phyloP scores from a whole-genome alignment of 306 rosid genomes.

The Medicago truncatula region DNA sequence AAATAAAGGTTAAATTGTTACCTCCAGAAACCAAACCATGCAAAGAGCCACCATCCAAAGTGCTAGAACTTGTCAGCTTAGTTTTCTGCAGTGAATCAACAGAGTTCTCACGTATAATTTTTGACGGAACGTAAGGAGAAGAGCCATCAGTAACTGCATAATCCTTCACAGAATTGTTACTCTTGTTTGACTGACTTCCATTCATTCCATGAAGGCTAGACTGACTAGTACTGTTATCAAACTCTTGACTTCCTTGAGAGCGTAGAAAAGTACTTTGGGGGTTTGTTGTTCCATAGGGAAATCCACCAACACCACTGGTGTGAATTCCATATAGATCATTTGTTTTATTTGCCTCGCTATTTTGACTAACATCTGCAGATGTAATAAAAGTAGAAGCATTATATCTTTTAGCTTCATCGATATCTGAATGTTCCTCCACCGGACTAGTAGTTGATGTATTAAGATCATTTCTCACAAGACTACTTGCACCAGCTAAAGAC shows the following conservation, averaged over 20 bases:
- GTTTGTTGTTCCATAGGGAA: conserved; percentile 49
- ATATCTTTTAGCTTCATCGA: conserved; percentile 51
- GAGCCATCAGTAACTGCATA: conserved; percentile 48
- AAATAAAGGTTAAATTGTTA: conserved; percentile 37
- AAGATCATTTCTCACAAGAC: conserved; percentile 47
- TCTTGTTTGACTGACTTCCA: conserved; percentile 52
- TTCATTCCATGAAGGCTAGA: conserved; percentile 52
- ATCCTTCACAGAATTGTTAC: conserved; percentile 51
- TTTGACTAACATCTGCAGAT: conserved; percentile 49
- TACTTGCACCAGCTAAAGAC: conserved; percentile 42
- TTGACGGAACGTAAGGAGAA: conserved; percentile 52
- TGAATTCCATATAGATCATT: conserved; percentile 46
- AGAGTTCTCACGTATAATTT: conserved; percentile 60
- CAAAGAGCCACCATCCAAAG: conserved; percentile 45
- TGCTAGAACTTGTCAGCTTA: conserved; percentile 55
- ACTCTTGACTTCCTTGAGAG: conserved; percentile 54
- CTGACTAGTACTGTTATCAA: conserved; percentile 51
- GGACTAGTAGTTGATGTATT: conserved; percentile 45
- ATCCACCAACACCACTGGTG: conserved; percentile 44
- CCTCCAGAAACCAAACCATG: conserved; percentile 61
- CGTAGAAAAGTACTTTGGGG: conserved; percentile 44
- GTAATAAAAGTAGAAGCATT: conserved; percentile 45
- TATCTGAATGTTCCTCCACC: conserved; percentile 48
- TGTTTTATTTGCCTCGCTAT: conserved; percentile 43
- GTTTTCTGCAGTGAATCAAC: conserved; percentile 45